These are phyloP conservation scores for Talaromyces piceae DNA, from an alignment of 2,329 filamentous ascomycete species.

Conservation along the genomic window DNA sequence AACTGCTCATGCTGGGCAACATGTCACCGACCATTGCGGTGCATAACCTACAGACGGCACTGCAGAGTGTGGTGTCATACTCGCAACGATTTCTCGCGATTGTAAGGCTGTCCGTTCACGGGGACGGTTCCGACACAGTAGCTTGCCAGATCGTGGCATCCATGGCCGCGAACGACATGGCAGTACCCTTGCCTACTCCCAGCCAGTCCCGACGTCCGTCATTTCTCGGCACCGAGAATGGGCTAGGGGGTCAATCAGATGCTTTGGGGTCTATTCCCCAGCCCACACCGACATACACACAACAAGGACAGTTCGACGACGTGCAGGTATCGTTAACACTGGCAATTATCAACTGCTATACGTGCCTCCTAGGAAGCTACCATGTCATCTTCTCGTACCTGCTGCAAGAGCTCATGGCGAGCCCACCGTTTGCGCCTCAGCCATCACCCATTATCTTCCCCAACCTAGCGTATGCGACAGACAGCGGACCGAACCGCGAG, in stretches of 20 bases:
- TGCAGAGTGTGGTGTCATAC: slow-evolving; percentile 4
- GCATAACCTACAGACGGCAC: slow-evolving; percentile 7
- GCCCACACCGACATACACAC: background rate
- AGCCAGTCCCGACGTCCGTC: slow-evolving; percentile 9
- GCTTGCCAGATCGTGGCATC: background rate
- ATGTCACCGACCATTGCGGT: slow-evolving; percentile 8
- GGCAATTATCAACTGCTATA: slow-evolving; percentile 12
- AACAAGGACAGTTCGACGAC: slow-evolving; percentile 6
- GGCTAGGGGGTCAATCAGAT: background rate
- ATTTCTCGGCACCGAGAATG: background rate
- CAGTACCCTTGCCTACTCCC: slow-evolving; percentile 2
- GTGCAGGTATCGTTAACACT: slow-evolving; percentile 8
- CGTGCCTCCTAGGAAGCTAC: slow-evolving; percentile 11
- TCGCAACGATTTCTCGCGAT: slow-evolving; percentile 9
- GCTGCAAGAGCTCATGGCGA: slow-evolving; percentile 9
- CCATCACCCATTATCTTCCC: slow-evolving; percentile 8
- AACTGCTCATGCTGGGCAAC: slow-evolving; percentile 9
- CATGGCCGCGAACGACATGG: background rate
- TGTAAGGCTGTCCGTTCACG: slow-evolving; percentile 1
- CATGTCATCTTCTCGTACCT: slow-evolving; percentile 12
- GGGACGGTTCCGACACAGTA: background rate
- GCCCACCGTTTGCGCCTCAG: slow-evolving; percentile 1
- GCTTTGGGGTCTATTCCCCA: background rate
- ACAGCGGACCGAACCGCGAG: slow-evolving; percentile 3
- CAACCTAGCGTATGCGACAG: slow-evolving; percentile 1